Conservation (phyloP, 768 basidiomycete species). For the Dioszegia aurantiaca region DNA sequence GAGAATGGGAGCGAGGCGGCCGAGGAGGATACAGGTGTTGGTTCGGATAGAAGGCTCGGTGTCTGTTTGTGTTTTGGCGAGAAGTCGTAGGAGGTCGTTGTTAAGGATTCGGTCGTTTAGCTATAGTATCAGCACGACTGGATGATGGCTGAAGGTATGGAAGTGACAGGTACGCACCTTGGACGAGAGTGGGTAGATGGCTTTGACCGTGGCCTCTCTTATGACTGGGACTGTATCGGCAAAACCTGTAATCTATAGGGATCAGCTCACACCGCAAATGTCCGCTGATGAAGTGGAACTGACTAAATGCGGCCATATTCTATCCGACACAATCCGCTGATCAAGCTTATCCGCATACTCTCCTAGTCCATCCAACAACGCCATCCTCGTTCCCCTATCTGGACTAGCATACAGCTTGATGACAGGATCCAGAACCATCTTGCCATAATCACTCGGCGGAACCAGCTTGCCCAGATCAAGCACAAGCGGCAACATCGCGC, state of each 20-base stretch:
- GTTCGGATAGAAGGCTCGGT: constrained; percentile 92
- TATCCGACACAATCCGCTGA: constrained; percentile 75
- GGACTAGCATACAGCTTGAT: constrained; percentile 81
- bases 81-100: constrained; percentile 87
- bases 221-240: constrained; percentile 90
- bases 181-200: constrained; percentile 75
- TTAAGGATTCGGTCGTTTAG: constrained; percentile 87
- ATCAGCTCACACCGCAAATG: background rate
- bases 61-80: constrained; percentile 90
- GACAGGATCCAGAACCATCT: constrained; percentile 69
- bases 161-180: constrained; percentile 60
- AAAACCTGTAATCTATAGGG: constrained; percentile 85
- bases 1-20: constrained; percentile 78
- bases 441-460: constrained; percentile 62
- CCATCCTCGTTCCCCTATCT: constrained; percentile 91
- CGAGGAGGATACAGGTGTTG: constrained; percentile 94
- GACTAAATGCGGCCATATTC: constrained; percentile 90
- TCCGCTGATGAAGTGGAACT: constrained; percentile 36
- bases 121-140: constrained; percentile 56
- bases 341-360: constrained; percentile 86
- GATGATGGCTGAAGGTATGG: constrained; percentile 6
- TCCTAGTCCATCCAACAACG: constrained; percentile 76
- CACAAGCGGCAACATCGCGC: constrained; percentile 77
- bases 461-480: constrained; percentile 73
- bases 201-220: constrained; percentile 88